Base-by-base conservation (phyloP, 2,329 filamentous ascomycete species). In the Dothideomycetes sp. region DNA sequence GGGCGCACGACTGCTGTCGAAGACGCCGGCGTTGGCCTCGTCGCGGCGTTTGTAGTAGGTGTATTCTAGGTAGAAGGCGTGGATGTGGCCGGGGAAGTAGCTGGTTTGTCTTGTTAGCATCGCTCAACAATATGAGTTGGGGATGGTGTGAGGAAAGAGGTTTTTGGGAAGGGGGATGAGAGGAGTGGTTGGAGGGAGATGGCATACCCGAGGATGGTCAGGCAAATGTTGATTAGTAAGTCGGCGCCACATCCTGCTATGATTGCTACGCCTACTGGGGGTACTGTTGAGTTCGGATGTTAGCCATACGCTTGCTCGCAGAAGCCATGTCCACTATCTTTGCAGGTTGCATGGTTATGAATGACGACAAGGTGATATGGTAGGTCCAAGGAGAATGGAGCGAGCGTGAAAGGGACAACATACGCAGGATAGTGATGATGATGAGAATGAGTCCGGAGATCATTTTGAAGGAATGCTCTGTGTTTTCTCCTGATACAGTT, bases 21-120 rank as follows among this genome's bases (percentile, higher is more conserved):
- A 68, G 9, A 68, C 65, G 4, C 81, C 81, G 24, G 72, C 64
- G 34, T 68, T 62, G 2, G 71, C 69, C 55, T 79, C 73, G 49
- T 84, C 78, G 38, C 70, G 72, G 30, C 81, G 80, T 52, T 84
- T 75, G 59, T 81, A 89, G 65, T 88, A 94, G 46, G 93, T 69
- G 57, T 87, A 93, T 61, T 87, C 77, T 45, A 86, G 49, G 57
- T 88, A 91, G 59, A 88, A 87, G 32, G 83, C 83, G 38, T 58
- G 63, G 38, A 89, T 73, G 49, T 86, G 79, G 5, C 84, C 85
- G 0, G 84, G 84, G 37, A 91, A 61, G 58, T 80, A 84, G 18
- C 36, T 38, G 15, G 4, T 10, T 4, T 19, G 18, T 29, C 31
- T 14, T 24, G 16, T 30, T n/a, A 30, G n/a, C 27, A 29, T 7